Base-by-base conservation (phyloP, 495 filamentous ascomycete species). In the Aspergillus hancockii region DNA sequence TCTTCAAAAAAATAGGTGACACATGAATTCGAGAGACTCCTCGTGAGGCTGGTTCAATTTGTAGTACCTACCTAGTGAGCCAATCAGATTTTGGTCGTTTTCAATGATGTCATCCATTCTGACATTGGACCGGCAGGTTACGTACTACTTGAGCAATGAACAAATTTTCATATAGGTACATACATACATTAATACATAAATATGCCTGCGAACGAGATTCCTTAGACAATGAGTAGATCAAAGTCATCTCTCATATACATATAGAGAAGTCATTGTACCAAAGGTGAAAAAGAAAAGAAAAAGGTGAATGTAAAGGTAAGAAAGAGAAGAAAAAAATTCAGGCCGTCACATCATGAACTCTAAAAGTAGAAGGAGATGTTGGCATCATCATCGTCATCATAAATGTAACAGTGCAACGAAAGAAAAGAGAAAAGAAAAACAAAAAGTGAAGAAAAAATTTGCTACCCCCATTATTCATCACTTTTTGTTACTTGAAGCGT, bases 141-240 rank as follows among this genome's bases (percentile, higher is more conserved):
- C n/a, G n/a, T n/a, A n/a, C n/a, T n/a, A n/a, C n/a, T n/a, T n/a
- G n/a, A 7, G 12, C 23, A 32, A 51, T 32, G 28, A 51, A 51
- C 28, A 32, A 52, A 0, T 19, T 14, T 34, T 36, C 16, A 34
- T 52, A 52, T 51, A 10, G 25, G 21, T 51, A 51, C 49, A 51
- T 52, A 32, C 12, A n/a, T 52, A 32, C 49, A 52, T 52, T 19
- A 25, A 34, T 22, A 40, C 34, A 41, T 65, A 65, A 66, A 68
- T 60, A 59, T 71, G 64, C 58, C 69, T 56, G 68, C 32, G 64
- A 65, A 65, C 69, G 60, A 72, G 63, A 61, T 64, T 64, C 67
- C 64, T 65, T 67, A 63, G 58, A 36, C 30, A 67, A 65, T 63
- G 40, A 65, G 71, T 16, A 67, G 65, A 72, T 59, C 63, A 55